phyloP scores from a whole-genome alignment of 495 filamentous ascomycete genomes.

The Daldinia decipiens region DNA sequence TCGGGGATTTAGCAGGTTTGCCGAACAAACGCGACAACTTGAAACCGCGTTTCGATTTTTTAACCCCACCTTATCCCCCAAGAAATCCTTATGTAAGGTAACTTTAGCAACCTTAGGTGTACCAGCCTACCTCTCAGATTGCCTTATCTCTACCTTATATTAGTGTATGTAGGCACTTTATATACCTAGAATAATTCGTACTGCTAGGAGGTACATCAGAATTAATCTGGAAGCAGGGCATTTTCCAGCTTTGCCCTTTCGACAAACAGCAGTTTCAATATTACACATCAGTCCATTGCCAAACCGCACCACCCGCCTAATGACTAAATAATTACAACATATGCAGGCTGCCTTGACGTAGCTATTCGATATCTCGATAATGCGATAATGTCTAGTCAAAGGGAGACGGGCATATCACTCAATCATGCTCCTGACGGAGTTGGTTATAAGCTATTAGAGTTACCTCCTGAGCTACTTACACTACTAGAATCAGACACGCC shows the following conservation, averaged over 20 bases:
- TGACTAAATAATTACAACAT: constrained; percentile 1
- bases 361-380: constrained; percentile 40
- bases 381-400: constrained; percentile 73
- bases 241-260: neutral
- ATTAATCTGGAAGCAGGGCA: neutral
- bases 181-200: neutral
- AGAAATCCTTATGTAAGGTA: neutral
- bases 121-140: neutral
- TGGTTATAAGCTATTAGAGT: constrained; percentile 80
- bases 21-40: constrained; percentile 31
- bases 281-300: neutral
- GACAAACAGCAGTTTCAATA: neutral
- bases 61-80: constrained; percentile 12
- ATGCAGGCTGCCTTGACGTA: neutral
- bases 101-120: neutral
- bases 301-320: neutral
- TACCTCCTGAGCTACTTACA: constrained; percentile 76
- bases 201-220: neutral
- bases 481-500: constrained; percentile 69
- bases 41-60: constrained; percentile 34
- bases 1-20: constrained; percentile 31
- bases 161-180: no score
- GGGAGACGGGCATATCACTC: constrained; percentile 69
- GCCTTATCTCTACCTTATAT: neutral
- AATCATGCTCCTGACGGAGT: constrained; percentile 68